Evolutionary conservation across 306 rosid genomes (phyloP), one percentile per base, ranked within the genome.

Genomic region (Senna tora): DNA sequence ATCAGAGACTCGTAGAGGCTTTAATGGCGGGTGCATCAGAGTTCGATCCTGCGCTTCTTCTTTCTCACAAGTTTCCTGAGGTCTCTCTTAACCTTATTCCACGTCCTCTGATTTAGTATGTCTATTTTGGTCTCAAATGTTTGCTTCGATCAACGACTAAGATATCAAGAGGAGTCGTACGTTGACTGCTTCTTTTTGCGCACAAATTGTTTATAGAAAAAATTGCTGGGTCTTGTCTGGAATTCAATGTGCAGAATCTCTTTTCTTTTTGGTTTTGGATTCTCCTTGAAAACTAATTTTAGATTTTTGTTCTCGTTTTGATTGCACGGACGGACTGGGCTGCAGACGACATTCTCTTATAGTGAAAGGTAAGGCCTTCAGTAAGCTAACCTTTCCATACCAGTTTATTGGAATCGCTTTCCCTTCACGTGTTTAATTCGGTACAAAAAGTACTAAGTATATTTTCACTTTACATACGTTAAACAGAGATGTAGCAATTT

Each of bases 401-500:
- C 41, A 47, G 17, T 30, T 7, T 5, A 2, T 41, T 19, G 67
- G 28, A 58, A 16, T 71, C 56, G 15, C 32, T 21, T 9, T 51
- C 43, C 4, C 15, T 9, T 32, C 14, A 33, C 2, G 4, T 47
- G 16, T 32, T 70, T 67, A 68, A 20, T 43, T 34, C 25, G 25
- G 51, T 16, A 56, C 14, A 50, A 69, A 46, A 19, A 8, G 38
- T 9, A 22, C 49, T 28, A 6, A 54, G 36, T 71, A 1, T 50
- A 9, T 53, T 51, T 46, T 46, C 6, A 22, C 5, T 45, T 21
- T 45, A 21, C 11, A 15, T 49, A 5, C 46, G 36, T 62, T 77
- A 53, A 67, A 57, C 87, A 94, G 99, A 78, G 99, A 94, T 89
- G 91, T 80, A 28, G 92, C 86, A 41, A 68, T 89, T 66, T 94